Evolutionary conservation across 1,284 basidiomycete species (phyloP), one percentile per base, ranked within the genome.

Genomic region (Ustilago trichophora): DNA sequence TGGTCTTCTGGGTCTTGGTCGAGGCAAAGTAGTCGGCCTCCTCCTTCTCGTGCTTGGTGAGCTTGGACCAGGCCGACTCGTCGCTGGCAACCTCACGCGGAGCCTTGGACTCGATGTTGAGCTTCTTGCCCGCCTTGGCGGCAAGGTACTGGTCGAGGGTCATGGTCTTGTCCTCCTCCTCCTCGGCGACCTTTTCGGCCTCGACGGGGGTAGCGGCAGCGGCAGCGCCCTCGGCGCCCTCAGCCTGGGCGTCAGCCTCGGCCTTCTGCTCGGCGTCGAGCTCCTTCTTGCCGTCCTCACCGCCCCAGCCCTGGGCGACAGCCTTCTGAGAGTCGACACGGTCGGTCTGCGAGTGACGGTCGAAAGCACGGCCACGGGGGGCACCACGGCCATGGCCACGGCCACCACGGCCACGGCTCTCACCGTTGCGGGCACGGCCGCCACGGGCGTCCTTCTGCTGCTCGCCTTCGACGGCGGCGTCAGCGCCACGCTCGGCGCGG

Each of bases 81-180:
- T 78, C 77, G 33, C 34, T 34, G 19, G 59, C 50, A 38, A 71
- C 68, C 44, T 52, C 50, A 53, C 72, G 63, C 29, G 66, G 68
- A 54, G 72, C 67, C 64, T 62, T 56, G 52, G 43, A 58, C 52
- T 64, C 71, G 48, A 81, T 58, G 55, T 65, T 54, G 65, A 76
- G 70, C 48, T 72, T 70, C 76, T 81, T 78, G 50, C 70, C 74
- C 76, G 86, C 88, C 83, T 89, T 84, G 83, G 90, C 86, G 65
- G 89, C 88, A 60, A 89, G 85, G 83, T 92, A 93, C 82, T 93
- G 88, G 47, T 92, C 91, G 49, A 78, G 73, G 34, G 91, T 92
- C 74, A 92, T 85, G 36, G 92, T 94, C 83, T 93, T 92, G 85
- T 96, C 93, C 83, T 93, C 92, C 82, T 94, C 92, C 82, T 96